Conservation (phyloP, 306 rosid genomes). For the Begonia masoniana region DNA sequence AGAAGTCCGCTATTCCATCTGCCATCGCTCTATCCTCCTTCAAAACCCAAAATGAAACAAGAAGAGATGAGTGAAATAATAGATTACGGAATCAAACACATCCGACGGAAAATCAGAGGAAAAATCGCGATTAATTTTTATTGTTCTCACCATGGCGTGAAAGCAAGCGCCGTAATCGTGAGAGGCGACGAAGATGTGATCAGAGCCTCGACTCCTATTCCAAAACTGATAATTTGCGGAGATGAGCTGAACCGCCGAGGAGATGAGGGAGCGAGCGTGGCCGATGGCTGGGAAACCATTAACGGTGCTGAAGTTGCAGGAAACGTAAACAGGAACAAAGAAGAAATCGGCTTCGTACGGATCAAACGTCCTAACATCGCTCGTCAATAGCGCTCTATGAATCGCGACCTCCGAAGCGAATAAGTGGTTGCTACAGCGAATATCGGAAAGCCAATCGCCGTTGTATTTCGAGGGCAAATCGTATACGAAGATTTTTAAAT, state of each 20-base stretch:
- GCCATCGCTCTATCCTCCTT: slow-evolving; percentile 75
- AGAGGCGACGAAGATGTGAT: slow-evolving; percentile 87
- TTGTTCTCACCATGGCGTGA: slow-evolving; percentile 55
- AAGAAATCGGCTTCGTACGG: slow-evolving; percentile 69
- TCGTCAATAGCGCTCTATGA: slow-evolving; percentile 56
- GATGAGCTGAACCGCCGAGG: slow-evolving; percentile 48
- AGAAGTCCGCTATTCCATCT: slow-evolving; percentile 57
- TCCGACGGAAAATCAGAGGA: no score
- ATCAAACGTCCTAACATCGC: slow-evolving; percentile 44
- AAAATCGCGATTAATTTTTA: not conserved
- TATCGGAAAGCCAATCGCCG: slow-evolving; percentile 49
- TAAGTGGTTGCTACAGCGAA: slow-evolving; percentile 51
- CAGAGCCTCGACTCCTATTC: slow-evolving; percentile 66
- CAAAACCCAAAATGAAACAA: not conserved
- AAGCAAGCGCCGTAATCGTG: slow-evolving; percentile 91
- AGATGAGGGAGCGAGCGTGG: slow-evolving; percentile 65
- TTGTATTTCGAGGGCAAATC: slow-evolving; percentile 62
- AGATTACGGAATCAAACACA: not conserved
- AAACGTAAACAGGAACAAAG: slow-evolving; percentile 85
- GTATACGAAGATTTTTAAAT: slow-evolving; percentile 51
- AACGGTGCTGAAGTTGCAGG: slow-evolving; percentile 82
- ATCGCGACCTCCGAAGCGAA: slow-evolving; percentile 83
- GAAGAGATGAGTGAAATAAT: not conserved
- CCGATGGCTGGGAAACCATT: slow-evolving; percentile 91
- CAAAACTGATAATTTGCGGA: slow-evolving; percentile 44